These are phyloP conservation scores for Colletotrichum sublineola DNA, from an alignment of 2,329 filamentous ascomycete genomes.

Conservation along the genomic window DNA sequence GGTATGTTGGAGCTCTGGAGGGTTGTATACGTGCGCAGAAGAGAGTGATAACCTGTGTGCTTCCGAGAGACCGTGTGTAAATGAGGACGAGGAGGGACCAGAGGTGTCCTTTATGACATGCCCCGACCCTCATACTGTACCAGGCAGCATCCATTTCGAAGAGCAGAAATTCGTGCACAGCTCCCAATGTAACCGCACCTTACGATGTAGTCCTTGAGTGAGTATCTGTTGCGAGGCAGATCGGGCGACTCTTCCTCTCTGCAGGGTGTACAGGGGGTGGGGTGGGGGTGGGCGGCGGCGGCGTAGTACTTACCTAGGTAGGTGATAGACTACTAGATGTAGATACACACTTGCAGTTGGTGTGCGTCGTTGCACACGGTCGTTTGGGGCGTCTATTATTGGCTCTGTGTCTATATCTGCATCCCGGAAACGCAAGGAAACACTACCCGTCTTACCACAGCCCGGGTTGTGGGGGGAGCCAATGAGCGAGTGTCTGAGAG, in stretches of 20 bases:
- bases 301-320: no score
- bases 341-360: conserved; percentile 11
- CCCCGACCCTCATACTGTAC: background rate
- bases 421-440: conserved; percentile 19
- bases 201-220: background rate
- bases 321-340: no score
- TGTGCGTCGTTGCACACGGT: conserved; percentile 8
- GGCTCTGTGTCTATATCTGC: conserved; percentile 7
- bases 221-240: conserved; percentile 25
- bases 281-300: no score
- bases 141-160: conserved; percentile 5
- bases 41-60: background rate
- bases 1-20: background rate
- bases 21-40: background rate
- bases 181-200: background rate
- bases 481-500: background rate
- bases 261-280: background rate
- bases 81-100: conserved; percentile 12
- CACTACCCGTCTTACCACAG: conserved; percentile 5
- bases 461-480: background rate
- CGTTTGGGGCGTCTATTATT: conserved; percentile 28
- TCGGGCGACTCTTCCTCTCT: conserved; percentile 1
- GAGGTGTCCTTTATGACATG: conserved; percentile 25
- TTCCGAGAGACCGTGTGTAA: conserved; percentile 20
- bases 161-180: conserved; percentile 4